phyloP scores from a whole-genome alignment of 2,329 filamentous ascomycete genomes.

The Aspergillus tanneri region DNA sequence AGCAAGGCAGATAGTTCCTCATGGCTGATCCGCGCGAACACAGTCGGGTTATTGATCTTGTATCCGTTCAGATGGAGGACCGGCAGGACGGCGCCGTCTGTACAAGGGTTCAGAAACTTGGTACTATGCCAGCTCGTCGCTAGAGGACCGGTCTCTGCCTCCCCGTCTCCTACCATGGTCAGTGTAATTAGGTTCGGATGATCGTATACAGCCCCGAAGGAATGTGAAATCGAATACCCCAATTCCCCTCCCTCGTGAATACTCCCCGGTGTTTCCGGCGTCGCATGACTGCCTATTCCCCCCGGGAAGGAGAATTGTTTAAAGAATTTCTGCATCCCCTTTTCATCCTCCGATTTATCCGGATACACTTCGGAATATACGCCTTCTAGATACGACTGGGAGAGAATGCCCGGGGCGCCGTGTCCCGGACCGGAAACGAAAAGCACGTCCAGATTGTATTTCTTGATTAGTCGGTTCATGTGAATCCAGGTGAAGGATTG shows the following conservation, averaged over 20 bases:
- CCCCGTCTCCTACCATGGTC: slow-evolving; percentile 77
- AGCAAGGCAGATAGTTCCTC: slow-evolving; percentile 70
- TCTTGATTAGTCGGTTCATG: slow-evolving; percentile 79
- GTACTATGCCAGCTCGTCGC: slow-evolving; percentile 80
- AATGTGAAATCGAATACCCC: slow-evolving; percentile 77
- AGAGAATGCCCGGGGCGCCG: slow-evolving; percentile 72
- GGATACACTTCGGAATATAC: slow-evolving; percentile 76
- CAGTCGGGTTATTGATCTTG: slow-evolving; percentile 79
- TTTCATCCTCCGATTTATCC: slow-evolving; percentile 65
- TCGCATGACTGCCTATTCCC: slow-evolving; percentile 74
- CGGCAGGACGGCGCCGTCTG: slow-evolving; percentile 73
- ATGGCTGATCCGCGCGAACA: slow-evolving; percentile 71
- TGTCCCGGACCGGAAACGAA: slow-evolving; percentile 77
- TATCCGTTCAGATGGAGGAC: slow-evolving; percentile 79
- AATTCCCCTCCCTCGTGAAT: slow-evolving; percentile 79
- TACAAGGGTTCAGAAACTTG: slow-evolving; percentile 78
- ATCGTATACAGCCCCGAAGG: slow-evolving; percentile 75
- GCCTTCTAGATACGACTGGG: slow-evolving; percentile 74
- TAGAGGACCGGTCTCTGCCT: slow-evolving; percentile 76
- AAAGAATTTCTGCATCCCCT: slow-evolving; percentile 74
- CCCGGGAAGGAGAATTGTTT: slow-evolving; percentile 81
- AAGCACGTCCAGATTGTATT: slow-evolving; percentile 69
- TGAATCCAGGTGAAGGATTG: slow-evolving; percentile 81
- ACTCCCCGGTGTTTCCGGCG: slow-evolving; percentile 73
- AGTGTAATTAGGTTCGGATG: slow-evolving; percentile 71